phyloP scores from a whole-genome alignment of 768 basidiomycete species.

The Saitozyma podzolica region DNA sequence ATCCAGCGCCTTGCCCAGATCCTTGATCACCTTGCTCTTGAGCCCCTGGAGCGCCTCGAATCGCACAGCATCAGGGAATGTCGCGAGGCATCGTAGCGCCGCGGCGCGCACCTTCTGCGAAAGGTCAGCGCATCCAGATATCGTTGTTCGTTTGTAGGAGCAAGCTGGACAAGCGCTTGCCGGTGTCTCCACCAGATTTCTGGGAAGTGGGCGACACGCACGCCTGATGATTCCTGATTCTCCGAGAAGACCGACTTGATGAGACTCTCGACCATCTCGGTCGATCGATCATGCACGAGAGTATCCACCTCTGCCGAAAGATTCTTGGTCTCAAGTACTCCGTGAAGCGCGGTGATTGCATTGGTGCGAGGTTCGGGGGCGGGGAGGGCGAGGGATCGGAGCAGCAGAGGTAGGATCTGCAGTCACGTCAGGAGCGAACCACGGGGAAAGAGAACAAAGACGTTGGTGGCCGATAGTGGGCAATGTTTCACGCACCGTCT shows the following conservation, averaged over 20 bases:
- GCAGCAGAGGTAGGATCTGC: slow-evolving; percentile 82
- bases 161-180: too few species aligned
- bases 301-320: slow-evolving; percentile 38
- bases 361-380: slow-evolving; percentile 71
- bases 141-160: too few species aligned
- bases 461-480: background rate
- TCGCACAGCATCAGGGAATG: slow-evolving; percentile 72
- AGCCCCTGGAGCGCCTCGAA: slow-evolving; percentile 81
- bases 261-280: slow-evolving; percentile 69
- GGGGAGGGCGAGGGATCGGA: slow-evolving; percentile 78
- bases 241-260: slow-evolving; percentile 54
- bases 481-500: slow-evolving; percentile 51
- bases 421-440: background rate
- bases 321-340: slow-evolving; percentile 64
- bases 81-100: slow-evolving; percentile 71
- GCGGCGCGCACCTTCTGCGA: slow-evolving; percentile 70
- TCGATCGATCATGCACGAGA: slow-evolving; percentile 67
- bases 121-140: background rate
- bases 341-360: slow-evolving; percentile 75
- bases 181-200: background rate
- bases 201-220: background rate
- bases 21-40: slow-evolving; percentile 70
- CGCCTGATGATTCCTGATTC: background rate
- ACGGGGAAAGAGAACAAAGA: background rate
- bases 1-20: slow-evolving; percentile 74